Percentiles rank a stretch among this genome's conserved stretches.
These are phyloP conservation scores for Ballota nigra DNA, from an alignment of 257 asterid species.

Conservation along the genomic window DNA sequence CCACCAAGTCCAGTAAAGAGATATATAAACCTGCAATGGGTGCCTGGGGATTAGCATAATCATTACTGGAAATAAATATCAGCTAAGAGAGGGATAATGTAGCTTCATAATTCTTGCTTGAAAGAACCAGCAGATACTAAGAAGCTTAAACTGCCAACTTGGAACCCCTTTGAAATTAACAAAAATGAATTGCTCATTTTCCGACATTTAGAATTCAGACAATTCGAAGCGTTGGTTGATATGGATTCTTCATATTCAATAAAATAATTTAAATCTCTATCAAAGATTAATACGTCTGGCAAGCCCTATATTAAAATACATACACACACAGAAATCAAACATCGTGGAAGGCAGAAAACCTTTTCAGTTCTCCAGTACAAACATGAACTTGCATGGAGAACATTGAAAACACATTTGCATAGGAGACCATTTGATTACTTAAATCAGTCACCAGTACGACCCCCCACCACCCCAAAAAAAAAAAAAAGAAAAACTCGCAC, in stretches of 20 bases:
- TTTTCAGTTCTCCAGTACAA: no score
- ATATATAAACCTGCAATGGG: constrained; percentile 81
- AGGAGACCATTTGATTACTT: no score
- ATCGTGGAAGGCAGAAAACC: no score
- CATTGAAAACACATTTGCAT: no score
- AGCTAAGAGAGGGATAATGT: not conserved
- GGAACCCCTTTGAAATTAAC: not conserved
- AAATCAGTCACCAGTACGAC: not conserved
- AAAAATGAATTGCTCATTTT: not conserved
- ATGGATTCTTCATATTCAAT: no score
- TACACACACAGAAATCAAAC: no score
- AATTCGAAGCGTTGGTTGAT: not conserved
- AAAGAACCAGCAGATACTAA: not conserved
- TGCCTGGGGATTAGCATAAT: constrained; percentile 13
- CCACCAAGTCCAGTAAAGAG: constrained; percentile 75
- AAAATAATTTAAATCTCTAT: no score
- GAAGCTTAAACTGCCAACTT: not conserved
- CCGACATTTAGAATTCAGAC: not conserved
- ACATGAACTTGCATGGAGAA: no score
- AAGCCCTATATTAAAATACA: no score
- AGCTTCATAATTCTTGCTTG: constrained; percentile 7
- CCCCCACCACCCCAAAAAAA: not conserved
- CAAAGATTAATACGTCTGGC: no score
- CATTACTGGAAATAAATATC: not conserved
- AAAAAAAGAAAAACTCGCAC: no score